phyloP scores from a whole-genome alignment of 495 filamentous ascomycete species.

The Parathielavia hyrcaniae region DNA sequence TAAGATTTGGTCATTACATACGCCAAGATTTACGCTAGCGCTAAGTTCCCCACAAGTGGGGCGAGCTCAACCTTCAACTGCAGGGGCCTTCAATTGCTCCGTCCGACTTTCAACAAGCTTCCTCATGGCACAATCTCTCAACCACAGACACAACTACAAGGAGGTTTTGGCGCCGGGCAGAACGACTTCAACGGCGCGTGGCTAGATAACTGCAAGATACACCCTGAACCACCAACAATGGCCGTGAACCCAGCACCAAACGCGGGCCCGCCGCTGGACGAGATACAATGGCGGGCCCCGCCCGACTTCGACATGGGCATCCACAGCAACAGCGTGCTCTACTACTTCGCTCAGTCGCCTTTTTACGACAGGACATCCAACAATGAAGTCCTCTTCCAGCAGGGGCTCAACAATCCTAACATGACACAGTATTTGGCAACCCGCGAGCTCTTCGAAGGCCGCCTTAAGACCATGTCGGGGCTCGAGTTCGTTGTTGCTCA shows the following conservation, averaged over 20 bases:
- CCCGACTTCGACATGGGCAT: conserved; percentile 52
- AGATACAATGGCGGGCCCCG: conserved; percentile 68
- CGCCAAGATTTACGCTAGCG: too few species aligned
- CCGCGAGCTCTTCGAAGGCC: conserved; percentile 71
- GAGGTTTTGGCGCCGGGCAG: too few species aligned
- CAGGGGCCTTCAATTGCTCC: too few species aligned
- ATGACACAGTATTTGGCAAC: conserved; percentile 54
- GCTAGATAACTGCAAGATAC: too few species aligned
- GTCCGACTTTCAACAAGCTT: too few species aligned
- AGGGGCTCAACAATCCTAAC: conserved; percentile 64
- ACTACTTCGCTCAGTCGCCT: conserved; percentile 82
- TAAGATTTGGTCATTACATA: too few species aligned
- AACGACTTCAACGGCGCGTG: too few species aligned
- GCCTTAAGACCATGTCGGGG: conserved; percentile 71
- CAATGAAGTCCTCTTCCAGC: conserved; percentile 69
- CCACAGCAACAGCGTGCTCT: conserved; percentile 64
- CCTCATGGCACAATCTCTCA: too few species aligned
- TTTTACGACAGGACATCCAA: conserved; percentile 90
- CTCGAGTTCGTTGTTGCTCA: conserved; percentile 76
- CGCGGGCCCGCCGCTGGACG: conserved; percentile 61
- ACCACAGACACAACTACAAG: too few species aligned
- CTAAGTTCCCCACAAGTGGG: background rate
- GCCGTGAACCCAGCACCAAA: conserved; percentile 9
- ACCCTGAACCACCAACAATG: background rate
- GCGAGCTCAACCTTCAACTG: background rate